Evolutionary conservation across 2,329 filamentous ascomycete species (phyloP).

Genomic region (Chrysosporium keratinophilum): DNA sequence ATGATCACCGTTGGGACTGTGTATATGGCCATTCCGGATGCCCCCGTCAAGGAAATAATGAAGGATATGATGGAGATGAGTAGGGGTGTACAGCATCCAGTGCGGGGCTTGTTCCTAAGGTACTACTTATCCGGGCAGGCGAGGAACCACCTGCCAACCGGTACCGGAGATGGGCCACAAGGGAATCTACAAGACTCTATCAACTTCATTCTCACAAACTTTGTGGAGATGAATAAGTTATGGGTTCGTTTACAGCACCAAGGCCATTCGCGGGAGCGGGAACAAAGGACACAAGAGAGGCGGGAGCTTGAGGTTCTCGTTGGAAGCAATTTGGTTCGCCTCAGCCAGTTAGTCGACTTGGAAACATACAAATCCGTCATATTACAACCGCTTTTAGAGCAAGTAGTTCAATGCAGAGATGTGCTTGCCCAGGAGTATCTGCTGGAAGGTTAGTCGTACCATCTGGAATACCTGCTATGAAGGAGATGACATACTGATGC

Average conservation of each 20-base stretch:
- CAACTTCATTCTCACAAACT: slow-evolving; percentile 95
- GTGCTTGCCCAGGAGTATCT: slow-evolving; percentile 96
- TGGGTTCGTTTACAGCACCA: slow-evolving; percentile 98
- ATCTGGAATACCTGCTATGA: too few relatives aligned
- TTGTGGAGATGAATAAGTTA: slow-evolving; percentile 99
- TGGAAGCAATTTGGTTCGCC: slow-evolving; percentile 85
- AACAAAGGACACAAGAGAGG: slow-evolving; percentile 84
- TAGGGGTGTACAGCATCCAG: slow-evolving; percentile 90
- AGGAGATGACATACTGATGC: slow-evolving; percentile 19
- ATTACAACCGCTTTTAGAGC: slow-evolving; percentile 77
- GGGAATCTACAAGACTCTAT: slow-evolving; percentile 96
- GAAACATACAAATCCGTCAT: slow-evolving; percentile 90
- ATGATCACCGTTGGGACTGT: slow-evolving; percentile 99
- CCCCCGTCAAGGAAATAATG: slow-evolving; percentile 98
- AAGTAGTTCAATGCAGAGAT: slow-evolving; percentile 95
- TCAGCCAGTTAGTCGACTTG: slow-evolving; percentile 91
- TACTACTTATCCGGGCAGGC: slow-evolving; percentile 96
- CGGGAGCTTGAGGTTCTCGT: slow-evolving; percentile 93
- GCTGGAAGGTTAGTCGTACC: slow-evolving; percentile 54
- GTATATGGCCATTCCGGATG: slow-evolving; percentile 97
- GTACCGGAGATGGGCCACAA: slow-evolving; percentile 78
- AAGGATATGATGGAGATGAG: slow-evolving; percentile 99
- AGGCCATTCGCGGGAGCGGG: slow-evolving; percentile 87
- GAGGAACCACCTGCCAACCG: slow-evolving; percentile 72
- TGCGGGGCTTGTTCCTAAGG: slow-evolving; percentile 84